phyloP scores from a whole-genome alignment of 2,329 filamentous ascomycete species.

The Monilinia vaccinii-corymbosi region DNA sequence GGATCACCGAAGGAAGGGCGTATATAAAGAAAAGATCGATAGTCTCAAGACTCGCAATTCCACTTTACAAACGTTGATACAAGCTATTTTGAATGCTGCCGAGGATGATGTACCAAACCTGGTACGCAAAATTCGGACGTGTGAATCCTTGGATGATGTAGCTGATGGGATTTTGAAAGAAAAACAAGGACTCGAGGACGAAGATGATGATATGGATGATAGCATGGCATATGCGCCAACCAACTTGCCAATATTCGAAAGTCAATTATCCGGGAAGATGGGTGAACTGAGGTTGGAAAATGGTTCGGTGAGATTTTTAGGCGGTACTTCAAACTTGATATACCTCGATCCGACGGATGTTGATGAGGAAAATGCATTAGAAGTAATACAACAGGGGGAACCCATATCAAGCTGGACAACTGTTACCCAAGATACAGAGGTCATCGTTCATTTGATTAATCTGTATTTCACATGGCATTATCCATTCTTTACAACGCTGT shows the following conservation, averaged over 20 bases:
- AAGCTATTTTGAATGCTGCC: slow-evolving; percentile 82
- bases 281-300: slow-evolving; percentile 81
- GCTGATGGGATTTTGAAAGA: slow-evolving; percentile 28
- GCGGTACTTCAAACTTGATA: slow-evolving; percentile 88
- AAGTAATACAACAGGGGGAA: slow-evolving; percentile 42
- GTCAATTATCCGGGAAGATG: slow-evolving; percentile 85
- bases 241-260: slow-evolving; percentile 45
- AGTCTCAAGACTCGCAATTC: slow-evolving; percentile 78
- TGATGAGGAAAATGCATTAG: slow-evolving; percentile 27
- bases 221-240: slow-evolving; percentile 34
- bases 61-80: slow-evolving; percentile 84
- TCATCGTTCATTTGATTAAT: slow-evolving; percentile 81
- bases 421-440: slow-evolving; percentile 68
- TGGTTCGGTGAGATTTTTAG: slow-evolving; percentile 82
- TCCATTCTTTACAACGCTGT: slow-evolving; percentile 86
- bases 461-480: slow-evolving; percentile 99
- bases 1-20: slow-evolving; percentile 90
- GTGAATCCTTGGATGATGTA: slow-evolving; percentile 43
- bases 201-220: slow-evolving; percentile 36
- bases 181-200: slow-evolving; percentile 27
- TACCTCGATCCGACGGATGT: slow-evolving; percentile 52
- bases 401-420: slow-evolving; percentile 79
- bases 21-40: slow-evolving; percentile 90
- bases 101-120: slow-evolving; percentile 78
- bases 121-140: slow-evolving; percentile 79